Evolutionary conservation across 768 basidiomycete genomes (phyloP), one percentile per base, ranked within the genome.

Genomic region (Cantharellus cinnabarinus): DNA sequence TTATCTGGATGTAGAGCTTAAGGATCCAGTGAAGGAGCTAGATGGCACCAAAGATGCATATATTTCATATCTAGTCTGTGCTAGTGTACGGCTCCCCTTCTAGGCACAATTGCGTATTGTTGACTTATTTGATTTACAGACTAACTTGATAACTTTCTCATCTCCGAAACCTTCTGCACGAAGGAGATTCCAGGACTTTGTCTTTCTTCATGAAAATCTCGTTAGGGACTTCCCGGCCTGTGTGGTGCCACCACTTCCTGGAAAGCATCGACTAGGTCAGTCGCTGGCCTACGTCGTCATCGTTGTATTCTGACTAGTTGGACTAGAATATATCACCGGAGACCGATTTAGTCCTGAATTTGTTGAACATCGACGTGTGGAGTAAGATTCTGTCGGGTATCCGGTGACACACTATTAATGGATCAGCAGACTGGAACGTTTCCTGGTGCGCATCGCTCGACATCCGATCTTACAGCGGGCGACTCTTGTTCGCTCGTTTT

Each of bases 331-430:
- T 68, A 79, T 99, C 59, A 97, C 94, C 37, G 95, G 95, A 7
- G 95, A 98, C 71, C 77, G 95, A 62, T 99, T 99, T 71, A 90
- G 90, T 64, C 82, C 85, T 4, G 95, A 98, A 66, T 99, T 99
- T 65, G 87, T 98, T 78, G 94, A 99, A 69, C 80, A 87, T 48
- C 77, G 95, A 63, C 77, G 93, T 65, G 70, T 80, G 62, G 89
- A 94, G 89, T 93, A 69, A 69, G 85, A 69, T 2, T 14, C 39
- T 50, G 39, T 42, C 20, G 0, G 5, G 39, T 29, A 34, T n/a
- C 5, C 15, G 48, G 0, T 58, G 50, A 59, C 39, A 39, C 4
- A 50, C 5, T 51, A 61, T 41, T 56, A 4, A 54, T 54, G 52
- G 10, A 54, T 7, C 52, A 10, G 1, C 64, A 98, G 95, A 63